Percentiles rank a stretch among this genome's conserved stretches.
phyloP scores from a whole-genome alignment of 371 early-diverging fungal species.

The Batkoa obscura region DNA sequence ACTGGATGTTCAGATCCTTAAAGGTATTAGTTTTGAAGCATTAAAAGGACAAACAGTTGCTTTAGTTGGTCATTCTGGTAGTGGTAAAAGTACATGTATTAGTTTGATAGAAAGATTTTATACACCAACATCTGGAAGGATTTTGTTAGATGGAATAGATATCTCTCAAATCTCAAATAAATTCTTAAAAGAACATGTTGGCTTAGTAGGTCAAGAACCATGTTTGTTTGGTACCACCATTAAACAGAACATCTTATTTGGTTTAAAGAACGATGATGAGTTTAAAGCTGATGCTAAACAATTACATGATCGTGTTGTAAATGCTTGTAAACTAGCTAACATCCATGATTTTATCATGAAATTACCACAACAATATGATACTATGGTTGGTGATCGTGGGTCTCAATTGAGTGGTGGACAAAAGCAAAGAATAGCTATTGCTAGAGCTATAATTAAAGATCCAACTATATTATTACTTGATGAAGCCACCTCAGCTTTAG shows the following conservation, averaged over 20 bases:
- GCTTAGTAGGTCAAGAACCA: constrained; percentile 65
- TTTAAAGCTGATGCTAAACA: constrained; percentile 29
- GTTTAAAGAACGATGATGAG: constrained; percentile 23
- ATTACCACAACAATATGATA: constrained; percentile 48
- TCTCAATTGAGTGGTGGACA: constrained; percentile 27
- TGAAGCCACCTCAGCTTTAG: constrained; percentile 59
- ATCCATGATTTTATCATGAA: constrained; percentile 51
- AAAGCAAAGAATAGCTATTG: constrained; percentile 23
- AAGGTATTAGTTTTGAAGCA: constrained; percentile 11
- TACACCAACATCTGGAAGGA: constrained; percentile 6
- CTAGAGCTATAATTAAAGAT: constrained; percentile 43
- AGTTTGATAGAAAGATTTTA: constrained; percentile 82
- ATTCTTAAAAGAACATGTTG: constrained; percentile 37
- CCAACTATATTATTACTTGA: constrained; percentile 46
- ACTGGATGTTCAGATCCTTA: constrained; percentile 35
- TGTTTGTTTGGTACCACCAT: constrained; percentile 61
- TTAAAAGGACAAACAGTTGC: constrained; percentile 45
- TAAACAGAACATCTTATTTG: constrained; percentile 55
- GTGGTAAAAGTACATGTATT: constrained; percentile 74
- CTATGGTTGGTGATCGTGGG: constrained; percentile 41
- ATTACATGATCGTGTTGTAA: constrained; percentile 39
- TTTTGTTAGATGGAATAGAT: constrained; percentile 31
- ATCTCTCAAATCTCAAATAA: constrained; percentile 23
- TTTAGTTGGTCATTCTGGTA: constrained; percentile 60
- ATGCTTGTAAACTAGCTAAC: constrained; percentile 40